These are phyloP conservation scores for Tephrocybe sp. DNA, from an alignment of 768 basidiomycete species.

Conservation along the genomic window DNA sequence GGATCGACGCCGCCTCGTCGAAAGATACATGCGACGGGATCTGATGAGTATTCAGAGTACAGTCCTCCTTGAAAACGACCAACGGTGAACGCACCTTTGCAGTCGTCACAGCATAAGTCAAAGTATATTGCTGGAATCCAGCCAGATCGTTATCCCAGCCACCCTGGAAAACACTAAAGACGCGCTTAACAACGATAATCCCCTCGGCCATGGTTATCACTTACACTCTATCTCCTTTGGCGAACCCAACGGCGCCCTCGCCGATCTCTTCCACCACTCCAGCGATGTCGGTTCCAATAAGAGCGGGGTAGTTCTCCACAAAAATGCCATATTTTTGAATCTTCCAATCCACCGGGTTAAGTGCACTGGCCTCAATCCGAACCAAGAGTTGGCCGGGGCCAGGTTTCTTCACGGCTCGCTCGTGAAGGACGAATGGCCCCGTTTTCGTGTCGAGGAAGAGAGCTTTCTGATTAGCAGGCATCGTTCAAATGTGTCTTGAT, in stretches of 20 bases:
- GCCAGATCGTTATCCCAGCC: slow-evolving; percentile 9
- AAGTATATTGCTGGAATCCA: slow-evolving; percentile 29
- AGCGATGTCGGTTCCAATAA: slow-evolving; percentile 50
- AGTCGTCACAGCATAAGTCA: slow-evolving; percentile 19
- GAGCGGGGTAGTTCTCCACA: slow-evolving; percentile 41
- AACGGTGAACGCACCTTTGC: slow-evolving; percentile 12
- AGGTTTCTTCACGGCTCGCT: slow-evolving; percentile 24
- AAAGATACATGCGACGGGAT: slow-evolving; percentile 35
- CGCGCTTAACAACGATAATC: neutral
- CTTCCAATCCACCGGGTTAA: slow-evolving; percentile 57
- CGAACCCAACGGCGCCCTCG: slow-evolving; percentile 46
- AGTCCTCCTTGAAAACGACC: slow-evolving; percentile 20
- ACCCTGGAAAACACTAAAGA: slow-evolving; percentile 17
- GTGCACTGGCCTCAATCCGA: slow-evolving; percentile 34
- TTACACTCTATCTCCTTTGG: slow-evolving; percentile 55
- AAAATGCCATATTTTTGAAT: slow-evolving; percentile 41
- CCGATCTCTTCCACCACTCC: slow-evolving; percentile 56
- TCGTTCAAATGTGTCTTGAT: too few relatives aligned
- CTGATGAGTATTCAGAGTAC: slow-evolving; percentile 21
- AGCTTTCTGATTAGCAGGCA: slow-evolving; percentile 23
- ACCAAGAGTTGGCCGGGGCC: slow-evolving; percentile 41
- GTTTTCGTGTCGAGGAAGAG: slow-evolving; percentile 18
- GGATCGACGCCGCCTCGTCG: slow-evolving; percentile 36
- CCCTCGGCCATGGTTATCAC: slow-evolving; percentile 16
- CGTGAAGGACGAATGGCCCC: slow-evolving; percentile 17